Percentiles rank a stretch among this genome's conserved stretches.
Conservation (phyloP, 805 yeast genomes). For the Brettanomyces bruxellensis region DNA sequence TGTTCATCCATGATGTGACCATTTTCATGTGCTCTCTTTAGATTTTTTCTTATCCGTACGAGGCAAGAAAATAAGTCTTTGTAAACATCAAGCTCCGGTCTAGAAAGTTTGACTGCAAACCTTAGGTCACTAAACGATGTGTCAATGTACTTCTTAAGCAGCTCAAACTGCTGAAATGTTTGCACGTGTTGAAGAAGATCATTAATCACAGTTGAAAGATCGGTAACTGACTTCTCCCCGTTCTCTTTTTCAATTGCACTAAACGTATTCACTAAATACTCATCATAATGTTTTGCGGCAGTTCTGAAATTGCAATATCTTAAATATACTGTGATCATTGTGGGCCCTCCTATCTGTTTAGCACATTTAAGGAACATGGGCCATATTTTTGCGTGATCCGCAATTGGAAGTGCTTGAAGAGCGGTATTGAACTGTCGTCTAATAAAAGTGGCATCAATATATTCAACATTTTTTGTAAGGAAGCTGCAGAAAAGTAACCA, state of each 20-base stretch:
- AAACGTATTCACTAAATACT: no score
- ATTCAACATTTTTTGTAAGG: slow-evolving; percentile 21
- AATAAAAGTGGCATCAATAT: slow-evolving; percentile 27
- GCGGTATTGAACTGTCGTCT: slow-evolving; percentile 41
- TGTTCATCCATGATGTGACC: slow-evolving; percentile 1
- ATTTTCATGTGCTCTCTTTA: not conserved
- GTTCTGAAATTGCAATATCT: slow-evolving; percentile 23
- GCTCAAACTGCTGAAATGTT: slow-evolving; percentile 4
- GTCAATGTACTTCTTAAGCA: slow-evolving; percentile 20
- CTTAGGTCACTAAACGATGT: slow-evolving; percentile 25
- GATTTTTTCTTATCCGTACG: slow-evolving; percentile 8
- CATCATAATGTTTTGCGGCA: not conserved
- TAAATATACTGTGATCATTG: slow-evolving; percentile 25
- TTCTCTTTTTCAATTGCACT: slow-evolving; percentile 1
- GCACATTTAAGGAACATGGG: slow-evolving; percentile 42
- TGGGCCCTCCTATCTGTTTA: slow-evolving; percentile 30
- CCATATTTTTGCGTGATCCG: slow-evolving; percentile 52
- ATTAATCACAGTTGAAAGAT: not conserved
- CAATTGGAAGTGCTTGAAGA: slow-evolving; percentile 36
- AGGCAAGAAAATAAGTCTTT: slow-evolving; percentile 35
- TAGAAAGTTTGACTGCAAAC: slow-evolving; percentile 27
- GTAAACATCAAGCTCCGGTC: slow-evolving; percentile 41
- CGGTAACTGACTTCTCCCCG: not conserved
- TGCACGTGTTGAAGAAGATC: slow-evolving; percentile 1
- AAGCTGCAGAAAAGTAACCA: slow-evolving; percentile 46